Conservation (phyloP, 805 yeast genomes). For the Naumovozyma dairenensis region DNA sequence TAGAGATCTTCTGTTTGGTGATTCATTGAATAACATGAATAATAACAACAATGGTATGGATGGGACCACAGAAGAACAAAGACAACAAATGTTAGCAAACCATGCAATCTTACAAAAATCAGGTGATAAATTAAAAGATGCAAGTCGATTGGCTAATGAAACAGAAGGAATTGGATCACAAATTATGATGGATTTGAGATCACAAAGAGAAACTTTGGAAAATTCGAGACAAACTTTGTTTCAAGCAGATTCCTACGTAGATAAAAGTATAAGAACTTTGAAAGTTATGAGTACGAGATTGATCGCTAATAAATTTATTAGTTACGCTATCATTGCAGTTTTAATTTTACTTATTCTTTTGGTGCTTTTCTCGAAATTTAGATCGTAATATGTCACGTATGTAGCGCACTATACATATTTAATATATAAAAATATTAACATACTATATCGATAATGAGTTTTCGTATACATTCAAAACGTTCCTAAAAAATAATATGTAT, state of each 20-base stretch:
- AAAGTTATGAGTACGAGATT: slow-evolving; percentile 86
- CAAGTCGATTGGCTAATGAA: slow-evolving; percentile 83
- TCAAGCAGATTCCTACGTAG: slow-evolving; percentile 91
- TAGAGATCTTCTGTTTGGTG: slow-evolving; percentile 64
- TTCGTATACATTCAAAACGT: too few relatives aligned
- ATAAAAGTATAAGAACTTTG: slow-evolving; percentile 75
- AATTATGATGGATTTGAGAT: slow-evolving; percentile 76
- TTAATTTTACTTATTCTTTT: slow-evolving; percentile 70
- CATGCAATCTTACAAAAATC: slow-evolving; percentile 76
- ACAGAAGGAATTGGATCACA: slow-evolving; percentile 88
- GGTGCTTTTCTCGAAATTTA: slow-evolving; percentile 76
- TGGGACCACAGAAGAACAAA: slow-evolving; percentile 49
- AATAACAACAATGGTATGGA: slow-evolving; percentile 19
- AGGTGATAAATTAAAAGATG: slow-evolving; percentile 73
- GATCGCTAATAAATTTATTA: slow-evolving; percentile 83
- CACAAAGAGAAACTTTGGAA: slow-evolving; percentile 86
- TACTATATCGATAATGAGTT: too few relatives aligned
- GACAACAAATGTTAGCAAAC: slow-evolving; percentile 69
- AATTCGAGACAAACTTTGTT: slow-evolving; percentile 77
- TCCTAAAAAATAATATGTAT: too few relatives aligned
- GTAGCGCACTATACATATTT: too few relatives aligned
- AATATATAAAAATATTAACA: too few relatives aligned
- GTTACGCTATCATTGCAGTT: slow-evolving; percentile 85
- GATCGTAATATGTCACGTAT: too few relatives aligned
- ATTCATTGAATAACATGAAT: slow-evolving; percentile 16